Evolutionary conservation across 1,284 basidiomycete genomes (phyloP).

Genomic region (Microbotryum saponariae): DNA sequence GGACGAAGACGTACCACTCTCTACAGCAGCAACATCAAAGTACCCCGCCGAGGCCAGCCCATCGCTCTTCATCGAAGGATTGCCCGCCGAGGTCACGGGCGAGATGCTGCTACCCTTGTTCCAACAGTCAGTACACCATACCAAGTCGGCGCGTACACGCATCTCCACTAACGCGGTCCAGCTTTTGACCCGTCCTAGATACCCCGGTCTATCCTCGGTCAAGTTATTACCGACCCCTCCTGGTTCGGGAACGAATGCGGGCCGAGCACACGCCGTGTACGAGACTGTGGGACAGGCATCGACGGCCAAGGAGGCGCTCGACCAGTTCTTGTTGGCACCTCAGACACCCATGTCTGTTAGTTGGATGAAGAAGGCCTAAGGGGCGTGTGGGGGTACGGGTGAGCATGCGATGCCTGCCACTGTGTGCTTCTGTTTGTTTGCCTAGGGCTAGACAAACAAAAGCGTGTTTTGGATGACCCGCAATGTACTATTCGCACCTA

Average conservation of each 20-base stretch:
- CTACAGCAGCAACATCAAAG: conserved; percentile 2
- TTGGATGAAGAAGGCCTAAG: conserved; percentile 15
- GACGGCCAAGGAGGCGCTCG: conserved; percentile 64
- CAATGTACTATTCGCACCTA: too few relatives aligned
- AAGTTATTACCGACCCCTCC: conserved; percentile 56
- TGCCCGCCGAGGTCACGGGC: conserved; percentile 51
- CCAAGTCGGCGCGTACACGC: neutral
- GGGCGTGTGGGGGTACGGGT: too few relatives aligned
- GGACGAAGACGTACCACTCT: conserved; percentile 27
- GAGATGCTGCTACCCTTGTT: conserved; percentile 72
- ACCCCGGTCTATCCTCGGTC: conserved; percentile 64
- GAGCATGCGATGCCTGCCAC: too few relatives aligned
- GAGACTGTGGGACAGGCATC: conserved; percentile 63
- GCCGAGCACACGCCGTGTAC: conserved; percentile 64
- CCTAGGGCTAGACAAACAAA: too few relatives aligned
- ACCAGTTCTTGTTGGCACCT: conserved; percentile 71
- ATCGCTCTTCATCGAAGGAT: conserved; percentile 19
- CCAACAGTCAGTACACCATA: conserved; percentile 59
- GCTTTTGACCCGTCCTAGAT: conserved; percentile 45
- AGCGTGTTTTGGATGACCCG: too few relatives aligned
- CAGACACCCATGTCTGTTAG: conserved; percentile 67
- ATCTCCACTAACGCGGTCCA: neutral
- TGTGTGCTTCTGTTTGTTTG: too few relatives aligned
- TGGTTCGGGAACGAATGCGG: conserved; percentile 42
- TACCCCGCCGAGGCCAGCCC: conserved; percentile 16